Conservation (phyloP, 1,139 yeast species). For the Yamadazyma siamensis region DNA sequence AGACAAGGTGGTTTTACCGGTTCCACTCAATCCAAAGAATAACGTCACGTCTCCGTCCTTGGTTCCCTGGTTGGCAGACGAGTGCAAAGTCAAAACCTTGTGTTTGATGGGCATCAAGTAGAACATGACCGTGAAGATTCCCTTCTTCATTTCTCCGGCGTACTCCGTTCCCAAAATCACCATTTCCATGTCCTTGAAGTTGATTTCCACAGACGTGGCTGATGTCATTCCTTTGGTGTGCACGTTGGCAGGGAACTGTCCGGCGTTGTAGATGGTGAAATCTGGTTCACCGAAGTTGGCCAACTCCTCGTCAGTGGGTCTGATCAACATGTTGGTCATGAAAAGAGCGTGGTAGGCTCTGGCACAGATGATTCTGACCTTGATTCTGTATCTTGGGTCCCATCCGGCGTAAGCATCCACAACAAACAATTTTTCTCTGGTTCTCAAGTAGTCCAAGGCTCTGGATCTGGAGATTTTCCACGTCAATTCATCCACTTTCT, state of each 20-base stretch:
- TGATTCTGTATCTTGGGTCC: conserved; percentile 97
- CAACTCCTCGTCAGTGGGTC: conserved; percentile 90
- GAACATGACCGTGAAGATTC: conserved; percentile 98
- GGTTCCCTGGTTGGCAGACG: conserved; percentile 90
- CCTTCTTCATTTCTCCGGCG: conserved; percentile 99
- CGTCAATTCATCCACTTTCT: conserved; percentile 88
- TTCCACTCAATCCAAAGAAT: conserved; percentile 96
- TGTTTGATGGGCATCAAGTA: conserved; percentile 96
- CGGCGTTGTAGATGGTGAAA: conserved; percentile 97
- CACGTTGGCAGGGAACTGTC: conserved; percentile 97
- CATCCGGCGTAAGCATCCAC: conserved; percentile 98
- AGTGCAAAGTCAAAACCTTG: conserved; percentile 89
- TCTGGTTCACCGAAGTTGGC: conserved; percentile 94
- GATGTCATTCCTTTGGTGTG: conserved; percentile 98
- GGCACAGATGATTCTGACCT: conserved; percentile 95
- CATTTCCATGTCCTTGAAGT: conserved; percentile 98
- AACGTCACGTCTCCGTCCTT: conserved; percentile 78
- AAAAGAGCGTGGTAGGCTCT: conserved; percentile 98
- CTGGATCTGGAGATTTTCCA: conserved; percentile 97
- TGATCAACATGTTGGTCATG: conserved; percentile 97
- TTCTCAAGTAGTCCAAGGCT: conserved; percentile 94
- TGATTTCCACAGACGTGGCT: conserved; percentile 90
- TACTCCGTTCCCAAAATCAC: conserved; percentile 97
- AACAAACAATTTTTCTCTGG: conserved; percentile 90
- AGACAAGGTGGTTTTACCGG: conserved; percentile 96